Conservation (phyloP, 23 red algal genomes). For the Gracilariopsis chorda region DNA sequence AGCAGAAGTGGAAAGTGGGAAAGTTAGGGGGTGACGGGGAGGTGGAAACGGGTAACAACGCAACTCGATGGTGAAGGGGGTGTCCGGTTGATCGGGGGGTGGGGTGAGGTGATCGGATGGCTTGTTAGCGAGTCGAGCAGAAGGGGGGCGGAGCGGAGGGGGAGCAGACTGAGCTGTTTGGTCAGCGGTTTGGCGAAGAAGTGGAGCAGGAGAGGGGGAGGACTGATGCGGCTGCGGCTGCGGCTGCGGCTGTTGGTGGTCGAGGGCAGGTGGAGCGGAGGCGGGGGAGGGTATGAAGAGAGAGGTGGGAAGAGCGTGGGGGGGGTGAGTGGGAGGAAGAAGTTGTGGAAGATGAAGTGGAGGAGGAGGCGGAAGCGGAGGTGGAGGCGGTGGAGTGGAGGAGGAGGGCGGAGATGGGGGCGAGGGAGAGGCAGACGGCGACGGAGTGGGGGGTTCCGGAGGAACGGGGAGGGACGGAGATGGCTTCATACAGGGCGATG, state of each 20-base stretch:
- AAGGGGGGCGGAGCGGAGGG: not conserved
- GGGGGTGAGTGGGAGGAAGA: no score
- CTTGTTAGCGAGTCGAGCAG: not conserved
- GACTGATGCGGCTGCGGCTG: not conserved
- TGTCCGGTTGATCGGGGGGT: not conserved
- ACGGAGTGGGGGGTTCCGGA: not conserved
- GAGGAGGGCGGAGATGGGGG: not conserved
- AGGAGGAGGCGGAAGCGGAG: not conserved
- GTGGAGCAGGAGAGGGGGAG: not conserved
- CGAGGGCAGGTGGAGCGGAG: not conserved
- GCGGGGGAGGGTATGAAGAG: not conserved
- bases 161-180: not conserved
- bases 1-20: not conserved
- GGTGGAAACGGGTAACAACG: slow-evolving; percentile 4
- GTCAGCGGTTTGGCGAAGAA: not conserved
- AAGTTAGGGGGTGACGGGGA: not conserved
- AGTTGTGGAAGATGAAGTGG: no score
- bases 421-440: not conserved
- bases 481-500: not conserved
- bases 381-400: not conserved
- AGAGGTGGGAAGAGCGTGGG: not conserved
- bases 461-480: not conserved
- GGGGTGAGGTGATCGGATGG: not conserved
- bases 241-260: not conserved
- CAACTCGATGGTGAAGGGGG: not conserved